A percentile compares a stretch with the other conserved stretches of the same genome.
Evolutionary conservation across 768 basidiomycete genomes (phyloP).

Genomic region (Lactarius sp.): DNA sequence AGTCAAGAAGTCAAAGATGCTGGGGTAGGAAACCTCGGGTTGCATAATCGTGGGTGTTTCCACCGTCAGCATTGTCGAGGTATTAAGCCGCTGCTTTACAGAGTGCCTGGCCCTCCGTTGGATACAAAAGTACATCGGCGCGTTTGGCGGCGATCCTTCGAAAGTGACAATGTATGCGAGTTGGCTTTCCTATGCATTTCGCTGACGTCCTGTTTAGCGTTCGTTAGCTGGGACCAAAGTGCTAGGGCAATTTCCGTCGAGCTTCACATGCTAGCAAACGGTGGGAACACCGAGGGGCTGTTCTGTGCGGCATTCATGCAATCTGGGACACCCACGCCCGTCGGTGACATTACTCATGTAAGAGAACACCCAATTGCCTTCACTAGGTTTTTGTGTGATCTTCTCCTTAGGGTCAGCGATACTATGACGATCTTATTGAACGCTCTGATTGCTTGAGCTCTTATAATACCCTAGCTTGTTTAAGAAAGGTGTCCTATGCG

Average conservation of each 20-base stretch:
- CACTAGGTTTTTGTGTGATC: too few species aligned
- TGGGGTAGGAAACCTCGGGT: conserved; percentile 54
- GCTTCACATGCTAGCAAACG: conserved; percentile 40
- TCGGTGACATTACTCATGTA: conserved; percentile 31
- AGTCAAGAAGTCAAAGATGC: conserved; percentile 48
- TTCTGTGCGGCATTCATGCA: conserved; percentile 28
- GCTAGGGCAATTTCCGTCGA: conserved; percentile 48
- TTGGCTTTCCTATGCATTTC: conserved; percentile 2
- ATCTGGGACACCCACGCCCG: conserved; percentile 36
- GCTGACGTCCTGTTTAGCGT: background rate
- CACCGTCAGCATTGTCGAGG: background rate
- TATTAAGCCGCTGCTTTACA: conserved; percentile 28
- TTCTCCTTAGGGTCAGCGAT: conserved; percentile 29
- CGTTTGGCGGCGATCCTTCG: conserved; percentile 58
- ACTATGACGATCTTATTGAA: conserved; percentile 40
- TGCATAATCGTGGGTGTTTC: conserved; percentile 51
- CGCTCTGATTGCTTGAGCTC: conserved; percentile 35
- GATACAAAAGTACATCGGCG: conserved; percentile 58
- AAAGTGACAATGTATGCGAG: conserved; percentile 51
- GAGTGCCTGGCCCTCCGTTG: conserved; percentile 55
- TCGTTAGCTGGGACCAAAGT: conserved; percentile 42
- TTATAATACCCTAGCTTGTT: conserved; percentile 39
- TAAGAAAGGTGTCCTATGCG: conserved; percentile 36
- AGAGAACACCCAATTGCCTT: conserved; percentile 30
- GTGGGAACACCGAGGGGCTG: conserved; percentile 35